These are phyloP conservation scores for Alternaria triticimaculans DNA, from an alignment of 2,329 filamentous ascomycete genomes.

Conservation along the genomic window DNA sequence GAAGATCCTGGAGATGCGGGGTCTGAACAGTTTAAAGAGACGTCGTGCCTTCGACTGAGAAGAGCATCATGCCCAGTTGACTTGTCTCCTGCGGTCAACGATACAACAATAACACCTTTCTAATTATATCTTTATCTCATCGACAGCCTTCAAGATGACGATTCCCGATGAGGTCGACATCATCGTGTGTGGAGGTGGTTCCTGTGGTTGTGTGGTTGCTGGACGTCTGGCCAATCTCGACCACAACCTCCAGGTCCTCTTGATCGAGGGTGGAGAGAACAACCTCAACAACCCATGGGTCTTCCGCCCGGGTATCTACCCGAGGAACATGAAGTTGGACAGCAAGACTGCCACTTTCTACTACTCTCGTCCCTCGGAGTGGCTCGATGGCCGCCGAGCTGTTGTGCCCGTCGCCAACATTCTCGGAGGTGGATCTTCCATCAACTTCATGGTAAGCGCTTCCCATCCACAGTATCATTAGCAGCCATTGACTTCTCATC, in stretches of 20 bases:
- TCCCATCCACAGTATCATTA: too few species aligned
- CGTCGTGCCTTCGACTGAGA: slow-evolving; percentile 17
- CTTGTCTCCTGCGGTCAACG: slow-evolving; percentile 38
- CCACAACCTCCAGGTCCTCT: slow-evolving; percentile 72
- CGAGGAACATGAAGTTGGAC: slow-evolving; percentile 79
- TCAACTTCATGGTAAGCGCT: slow-evolving; percentile 73
- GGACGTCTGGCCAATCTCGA: slow-evolving; percentile 74
- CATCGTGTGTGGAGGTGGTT: slow-evolving; percentile 78
- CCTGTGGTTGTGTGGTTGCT: slow-evolving; percentile 62
- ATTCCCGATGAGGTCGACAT: slow-evolving; percentile 82
- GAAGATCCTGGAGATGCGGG: slow-evolving; percentile 38
- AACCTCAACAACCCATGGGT: slow-evolving; percentile 81
- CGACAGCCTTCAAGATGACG: slow-evolving; percentile 54
- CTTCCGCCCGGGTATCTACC: slow-evolving; percentile 76
- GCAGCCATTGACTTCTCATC: not conserved
- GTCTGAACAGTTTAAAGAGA: slow-evolving; percentile 39
- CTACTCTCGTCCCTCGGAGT: slow-evolving; percentile 75
- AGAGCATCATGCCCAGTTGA: slow-evolving; percentile 34
- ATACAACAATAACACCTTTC: not conserved
- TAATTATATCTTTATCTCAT: slow-evolving; percentile 4
- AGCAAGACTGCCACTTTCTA: slow-evolving; percentile 85
- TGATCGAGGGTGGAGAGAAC: slow-evolving; percentile 75
- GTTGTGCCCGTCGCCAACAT: slow-evolving; percentile 78
- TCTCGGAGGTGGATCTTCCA: slow-evolving; percentile 74
- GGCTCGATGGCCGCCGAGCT: slow-evolving; percentile 72